phyloP scores from a whole-genome alignment of 768 basidiomycete species.

The Vishniacozyma victoriae region DNA sequence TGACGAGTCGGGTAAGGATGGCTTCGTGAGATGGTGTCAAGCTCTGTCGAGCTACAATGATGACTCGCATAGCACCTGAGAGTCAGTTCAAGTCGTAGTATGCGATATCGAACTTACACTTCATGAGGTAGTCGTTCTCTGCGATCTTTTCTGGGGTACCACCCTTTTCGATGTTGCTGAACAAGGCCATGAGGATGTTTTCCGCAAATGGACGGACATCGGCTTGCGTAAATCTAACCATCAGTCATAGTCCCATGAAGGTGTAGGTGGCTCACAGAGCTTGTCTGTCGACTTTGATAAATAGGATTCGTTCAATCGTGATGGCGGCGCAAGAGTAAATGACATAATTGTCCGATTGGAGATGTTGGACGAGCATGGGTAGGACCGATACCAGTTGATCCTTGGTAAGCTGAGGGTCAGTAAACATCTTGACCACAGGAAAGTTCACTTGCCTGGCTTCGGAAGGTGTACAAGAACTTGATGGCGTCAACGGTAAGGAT shows the following conservation, averaged over 20 bases:
- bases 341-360: conserved; percentile 78
- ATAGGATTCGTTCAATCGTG: conserved; percentile 91
- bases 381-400: conserved; percentile 85
- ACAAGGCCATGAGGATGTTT: conserved; percentile 59
- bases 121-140: conserved; percentile 97
- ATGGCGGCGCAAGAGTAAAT: conserved; percentile 95
- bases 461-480: conserved; percentile 86
- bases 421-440: neutral
- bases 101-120: conserved; percentile 59
- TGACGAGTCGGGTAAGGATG: conserved; percentile 66
- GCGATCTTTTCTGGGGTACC: conserved; percentile 84
- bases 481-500: conserved; percentile 95
- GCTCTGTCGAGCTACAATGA: conserved; percentile 77
- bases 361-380: conserved; percentile 75
- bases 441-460: conserved; percentile 67
- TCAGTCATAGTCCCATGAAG: neutral
- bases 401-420: conserved; percentile 67
- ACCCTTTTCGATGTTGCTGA: conserved; percentile 71
- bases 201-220: conserved; percentile 82
- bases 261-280: conserved; percentile 57
- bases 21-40: conserved; percentile 63
- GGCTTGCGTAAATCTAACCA: conserved; percentile 69
- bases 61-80: conserved; percentile 86
- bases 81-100: neutral
- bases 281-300: conserved; percentile 72